Percentiles rank a stretch among this genome's conserved stretches.
phyloP scores from a whole-genome alignment of 768 basidiomycete species.

The Suillus americanus region DNA sequence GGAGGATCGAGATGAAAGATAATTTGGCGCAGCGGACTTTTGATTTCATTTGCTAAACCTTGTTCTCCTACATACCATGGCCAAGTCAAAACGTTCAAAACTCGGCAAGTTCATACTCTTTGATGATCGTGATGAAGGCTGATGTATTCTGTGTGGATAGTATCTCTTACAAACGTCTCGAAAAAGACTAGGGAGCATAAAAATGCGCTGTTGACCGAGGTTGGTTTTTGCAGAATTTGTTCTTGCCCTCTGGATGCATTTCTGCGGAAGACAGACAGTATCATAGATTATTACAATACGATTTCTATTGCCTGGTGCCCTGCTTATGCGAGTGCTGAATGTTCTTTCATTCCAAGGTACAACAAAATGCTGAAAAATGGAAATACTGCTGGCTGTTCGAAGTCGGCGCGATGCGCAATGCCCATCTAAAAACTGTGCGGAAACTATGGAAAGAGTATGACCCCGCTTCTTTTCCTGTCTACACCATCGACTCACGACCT shows the following conservation, averaged over 20 bases:
- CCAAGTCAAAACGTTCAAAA: conserved; percentile 86
- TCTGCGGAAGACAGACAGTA: not conserved
- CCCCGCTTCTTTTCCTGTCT: not conserved
- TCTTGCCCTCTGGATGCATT: not conserved
- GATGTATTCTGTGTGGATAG: conserved; percentile 39
- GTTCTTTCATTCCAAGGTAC: conserved; percentile 50
- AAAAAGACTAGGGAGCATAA: conserved; percentile 95
- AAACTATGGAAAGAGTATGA: conserved; percentile 90
- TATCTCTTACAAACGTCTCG: conserved; percentile 90
- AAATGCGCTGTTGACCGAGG: conserved; percentile 76
- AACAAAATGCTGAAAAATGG: conserved; percentile 85
- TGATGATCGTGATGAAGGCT: conserved; percentile 3
- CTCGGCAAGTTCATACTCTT: conserved; percentile 58
- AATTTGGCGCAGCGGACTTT: conserved; percentile 49
- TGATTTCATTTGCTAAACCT: conserved; percentile 28
- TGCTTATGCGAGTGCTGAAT: conserved; percentile 4
- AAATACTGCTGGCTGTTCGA: conserved; percentile 95
- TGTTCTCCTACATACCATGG: conserved; percentile 50
- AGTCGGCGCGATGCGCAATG: conserved; percentile 94
- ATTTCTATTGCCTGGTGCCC: not conserved
- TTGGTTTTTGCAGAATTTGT: conserved; percentile 31
- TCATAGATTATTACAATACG: not conserved
- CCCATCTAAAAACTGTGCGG: conserved; percentile 91
- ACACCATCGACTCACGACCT: not conserved
- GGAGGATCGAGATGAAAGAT: conserved; percentile 27